A percentile compares a stretch with the other conserved stretches of the same genome.
Evolutionary conservation across 192 early-diverging fungal genomes (phyloP).

Genomic region (Podila clonocystis): DNA sequence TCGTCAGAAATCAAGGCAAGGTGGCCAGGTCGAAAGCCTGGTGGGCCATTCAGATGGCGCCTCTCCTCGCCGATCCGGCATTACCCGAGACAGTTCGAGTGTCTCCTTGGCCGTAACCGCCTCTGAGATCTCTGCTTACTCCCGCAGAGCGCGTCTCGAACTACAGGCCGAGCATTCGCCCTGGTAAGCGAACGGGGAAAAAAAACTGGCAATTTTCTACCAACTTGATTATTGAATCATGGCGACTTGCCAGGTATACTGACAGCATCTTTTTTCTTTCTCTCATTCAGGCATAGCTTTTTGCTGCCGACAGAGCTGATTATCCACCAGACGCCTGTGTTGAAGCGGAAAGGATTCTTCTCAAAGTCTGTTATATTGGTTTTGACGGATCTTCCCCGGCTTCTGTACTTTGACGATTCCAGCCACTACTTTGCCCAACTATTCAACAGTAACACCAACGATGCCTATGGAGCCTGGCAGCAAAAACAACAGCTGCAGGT

Average conservation of each 20-base stretch:
- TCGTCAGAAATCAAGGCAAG: background rate
- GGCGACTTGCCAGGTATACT: background rate
- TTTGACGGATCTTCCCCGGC: constrained; percentile 74
- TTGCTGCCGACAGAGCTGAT: constrained; percentile 67
- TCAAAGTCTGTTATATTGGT: constrained; percentile 68
- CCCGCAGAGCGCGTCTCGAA: constrained; percentile 14
- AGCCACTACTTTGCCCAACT: constrained; percentile 42
- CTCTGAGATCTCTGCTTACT: constrained; percentile 31
- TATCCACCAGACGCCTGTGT: constrained; percentile 64
- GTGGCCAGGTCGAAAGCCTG: constrained; percentile 5
- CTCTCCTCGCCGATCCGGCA: constrained; percentile 1
- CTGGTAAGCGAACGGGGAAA: constrained; percentile 5
- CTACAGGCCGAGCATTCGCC: constrained; percentile 33
- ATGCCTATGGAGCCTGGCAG: constrained; percentile 28
- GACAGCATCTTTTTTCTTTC: background rate
- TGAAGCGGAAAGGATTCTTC: constrained; percentile 65
- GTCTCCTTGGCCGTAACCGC: constrained; percentile 39
- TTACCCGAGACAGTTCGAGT: constrained; percentile 28
- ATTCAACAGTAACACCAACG: constrained; percentile 42
- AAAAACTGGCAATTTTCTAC: background rate
- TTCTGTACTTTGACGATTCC: constrained; percentile 71
- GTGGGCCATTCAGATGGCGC: background rate
- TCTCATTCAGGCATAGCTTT: constrained; percentile 36
- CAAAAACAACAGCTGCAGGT: constrained; percentile 22
- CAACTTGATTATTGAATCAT: too few species aligned